Base-by-base conservation (phyloP, 202 grass and related monocot genomes). In the Elaeis oleifera region DNA sequence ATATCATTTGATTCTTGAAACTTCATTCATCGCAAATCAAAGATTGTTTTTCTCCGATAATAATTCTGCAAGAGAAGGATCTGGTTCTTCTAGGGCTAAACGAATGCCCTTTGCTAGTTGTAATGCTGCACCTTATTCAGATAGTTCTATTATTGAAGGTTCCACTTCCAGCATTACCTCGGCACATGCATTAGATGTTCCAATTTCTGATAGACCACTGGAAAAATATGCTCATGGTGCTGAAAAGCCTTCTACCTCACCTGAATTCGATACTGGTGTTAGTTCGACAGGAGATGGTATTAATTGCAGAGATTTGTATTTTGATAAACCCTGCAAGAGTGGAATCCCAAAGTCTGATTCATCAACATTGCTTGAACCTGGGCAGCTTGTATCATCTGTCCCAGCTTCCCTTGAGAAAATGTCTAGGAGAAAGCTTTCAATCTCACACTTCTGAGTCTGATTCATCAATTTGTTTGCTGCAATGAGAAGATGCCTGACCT, bases 11-110 rank as follows among this genome's bases (percentile, higher is more conserved):
- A 24, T 24, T 24, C 79, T 92, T 72, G 94, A 97, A 81, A 92
- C 88, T 18, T 99, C 87, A 69, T 97, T 97, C 69, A 89, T 99
- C 26, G 88, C 90, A 89, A 85, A 99, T 79, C 94, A 99, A 82
- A 83, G 88, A 64, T 63, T 86, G 27, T 92, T 97, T 74, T 77
- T 89, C 59, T 80, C 87, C 57, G 81, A 92, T 76, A 82, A 77
- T 72, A 84, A 65, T 78, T 51, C 68, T 62, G 31, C 59, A 11
- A 76, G 76, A 81, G 77, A 89, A 71, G 61, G 80, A 80, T 75
- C 76, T 28, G 60, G 29, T 73, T 11, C 28, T 53, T 53, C 64
- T 70, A 64, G 32, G 3, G 54, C 49, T 64, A 70, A 75, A 54
- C 18, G 19, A 59, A 69, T 70, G n/a, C 56, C 55, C 44, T 63